A percentile compares a stretch with the other conserved stretches of the same genome.
Evolutionary conservation across 345 rosid species (phyloP).

Genomic region (Syzygium grande): DNA sequence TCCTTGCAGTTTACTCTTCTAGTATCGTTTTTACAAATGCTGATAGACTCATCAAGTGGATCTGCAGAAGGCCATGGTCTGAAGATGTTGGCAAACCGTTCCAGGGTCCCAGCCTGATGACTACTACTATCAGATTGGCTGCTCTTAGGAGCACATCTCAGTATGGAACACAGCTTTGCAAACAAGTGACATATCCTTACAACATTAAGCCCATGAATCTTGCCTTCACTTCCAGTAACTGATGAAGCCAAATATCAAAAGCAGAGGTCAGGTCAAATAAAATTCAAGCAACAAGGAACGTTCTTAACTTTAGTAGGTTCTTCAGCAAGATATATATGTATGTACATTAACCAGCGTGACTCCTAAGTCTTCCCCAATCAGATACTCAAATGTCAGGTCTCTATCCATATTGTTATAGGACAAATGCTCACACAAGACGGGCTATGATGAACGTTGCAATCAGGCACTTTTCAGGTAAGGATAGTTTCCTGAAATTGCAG

Average conservation of each 20-base stretch:
- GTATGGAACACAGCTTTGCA: slow-evolving; percentile 51
- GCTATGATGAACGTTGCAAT: neutral
- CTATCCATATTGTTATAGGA: neutral
- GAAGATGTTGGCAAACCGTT: slow-evolving; percentile 22
- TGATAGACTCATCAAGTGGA: slow-evolving; percentile 30
- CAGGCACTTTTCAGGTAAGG: neutral
- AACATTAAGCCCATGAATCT: slow-evolving; percentile 53
- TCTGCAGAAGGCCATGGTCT: slow-evolving; percentile 17
- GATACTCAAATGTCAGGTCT: neutral
- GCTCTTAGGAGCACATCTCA: slow-evolving; percentile 26
- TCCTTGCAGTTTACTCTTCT: too few relatives aligned
- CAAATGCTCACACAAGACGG: neutral
- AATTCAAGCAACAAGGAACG: neutral
- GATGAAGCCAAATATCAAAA: slow-evolving; percentile 3
- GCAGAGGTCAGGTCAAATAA: neutral
- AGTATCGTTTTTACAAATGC: slow-evolving; percentile 47
- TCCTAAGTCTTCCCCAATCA: neutral
- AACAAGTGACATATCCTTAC: slow-evolving; percentile 63
- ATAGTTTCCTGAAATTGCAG: neutral
- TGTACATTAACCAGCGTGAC: neutral
- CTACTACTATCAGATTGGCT: slow-evolving; percentile 11
- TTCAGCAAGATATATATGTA: neutral
- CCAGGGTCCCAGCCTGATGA: slow-evolving; percentile 18
- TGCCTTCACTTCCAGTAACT: slow-evolving; percentile 27
- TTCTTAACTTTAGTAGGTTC: neutral